Conservation (phyloP, 495 filamentous ascomycete species). For the Hamigera avellanea region DNA sequence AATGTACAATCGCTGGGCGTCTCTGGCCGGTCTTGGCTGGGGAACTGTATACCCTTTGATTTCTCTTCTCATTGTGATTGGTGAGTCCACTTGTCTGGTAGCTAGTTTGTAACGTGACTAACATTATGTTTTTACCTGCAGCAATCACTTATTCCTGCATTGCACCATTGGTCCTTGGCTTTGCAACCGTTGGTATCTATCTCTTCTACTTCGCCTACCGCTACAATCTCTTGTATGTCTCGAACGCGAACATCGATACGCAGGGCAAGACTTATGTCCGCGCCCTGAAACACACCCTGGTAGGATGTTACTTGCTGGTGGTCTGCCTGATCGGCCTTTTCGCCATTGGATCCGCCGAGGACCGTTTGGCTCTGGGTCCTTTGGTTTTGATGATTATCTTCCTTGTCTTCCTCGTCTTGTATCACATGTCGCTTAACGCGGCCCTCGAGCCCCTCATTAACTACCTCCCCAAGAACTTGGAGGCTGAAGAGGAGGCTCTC, state of each 20-base stretch:
- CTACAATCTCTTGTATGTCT: slow-evolving; percentile 92
- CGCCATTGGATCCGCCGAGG: slow-evolving; percentile 49
- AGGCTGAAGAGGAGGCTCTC: slow-evolving; percentile 53
- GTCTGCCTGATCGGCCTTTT: slow-evolving; percentile 88
- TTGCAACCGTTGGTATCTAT: slow-evolving; percentile 70
- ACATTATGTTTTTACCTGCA: slow-evolving; percentile 7
- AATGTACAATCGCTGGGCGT: slow-evolving; percentile 57
- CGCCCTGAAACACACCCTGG: slow-evolving; percentile 84
- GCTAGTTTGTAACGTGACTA: too few species aligned
- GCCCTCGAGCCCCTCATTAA: slow-evolving; percentile 71
- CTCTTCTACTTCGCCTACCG: slow-evolving; percentile 91
- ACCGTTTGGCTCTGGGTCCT: slow-evolving; percentile 54
- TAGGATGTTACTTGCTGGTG: slow-evolving; percentile 76
- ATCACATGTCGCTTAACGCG: slow-evolving; percentile 68
- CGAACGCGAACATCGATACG: slow-evolving; percentile 75
- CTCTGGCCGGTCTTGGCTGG: slow-evolving; percentile 59
- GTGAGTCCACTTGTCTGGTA: slow-evolving; percentile 22
- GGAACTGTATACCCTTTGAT: slow-evolving; percentile 81
- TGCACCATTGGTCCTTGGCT: slow-evolving; percentile 80
- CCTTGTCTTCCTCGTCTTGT: slow-evolving; percentile 68
- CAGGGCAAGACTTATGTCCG: slow-evolving; percentile 79
- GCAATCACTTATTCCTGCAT: slow-evolving; percentile 85
- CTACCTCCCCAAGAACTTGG: slow-evolving; percentile 61
- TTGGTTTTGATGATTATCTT: slow-evolving; percentile 74
- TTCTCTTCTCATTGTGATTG: slow-evolving; percentile 74